These are phyloP conservation scores for Pythium aquatile DNA, from an alignment of 352 stramenopile species.

Conservation along the genomic window DNA sequence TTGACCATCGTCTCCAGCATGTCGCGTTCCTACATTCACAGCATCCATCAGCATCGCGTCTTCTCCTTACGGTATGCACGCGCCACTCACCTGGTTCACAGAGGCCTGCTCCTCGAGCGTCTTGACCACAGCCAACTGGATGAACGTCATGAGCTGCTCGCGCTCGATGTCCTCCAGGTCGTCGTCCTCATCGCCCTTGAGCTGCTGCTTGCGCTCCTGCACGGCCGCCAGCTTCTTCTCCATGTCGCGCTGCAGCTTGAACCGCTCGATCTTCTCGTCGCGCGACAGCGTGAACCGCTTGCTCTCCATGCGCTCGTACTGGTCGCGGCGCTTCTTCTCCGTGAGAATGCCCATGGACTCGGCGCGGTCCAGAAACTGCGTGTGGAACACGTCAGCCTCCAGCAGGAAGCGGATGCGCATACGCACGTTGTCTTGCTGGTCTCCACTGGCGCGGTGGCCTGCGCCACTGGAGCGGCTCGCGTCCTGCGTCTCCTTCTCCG, in stretches of 20 bases:
- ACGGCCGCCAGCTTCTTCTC: conserved; percentile 64
- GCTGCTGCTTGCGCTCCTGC: conserved; percentile 44
- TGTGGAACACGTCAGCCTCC: conserved; percentile 76
- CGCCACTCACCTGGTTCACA: conserved; percentile 51
- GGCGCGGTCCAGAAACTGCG: conserved; percentile 72
- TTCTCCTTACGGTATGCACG: neutral
- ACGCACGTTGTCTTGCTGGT: conserved; percentile 66
- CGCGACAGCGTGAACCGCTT: conserved; percentile 65
- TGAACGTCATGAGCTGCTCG: conserved; percentile 81
- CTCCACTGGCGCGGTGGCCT: conserved; percentile 17
- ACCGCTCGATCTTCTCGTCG: conserved; percentile 82
- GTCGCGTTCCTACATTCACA: conserved; percentile 44
- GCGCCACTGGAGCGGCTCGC: neutral
- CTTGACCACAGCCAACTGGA: conserved; percentile 74
- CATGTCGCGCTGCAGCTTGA: conserved; percentile 74
- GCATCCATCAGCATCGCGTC: neutral
- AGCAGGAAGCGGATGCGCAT: conserved; percentile 60
- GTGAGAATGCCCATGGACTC: conserved; percentile 60
- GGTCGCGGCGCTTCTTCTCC: conserved; percentile 64
- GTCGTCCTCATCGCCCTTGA: conserved; percentile 50
- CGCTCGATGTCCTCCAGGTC: conserved; percentile 76
- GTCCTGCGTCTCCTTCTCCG: neutral
- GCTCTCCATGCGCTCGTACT: conserved; percentile 73
- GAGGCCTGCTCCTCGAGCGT: conserved; percentile 73
- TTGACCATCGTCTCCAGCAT: conserved; percentile 88